phyloP scores from a whole-genome alignment of 2,329 filamentous ascomycete species.

The Fusarium redolens region DNA sequence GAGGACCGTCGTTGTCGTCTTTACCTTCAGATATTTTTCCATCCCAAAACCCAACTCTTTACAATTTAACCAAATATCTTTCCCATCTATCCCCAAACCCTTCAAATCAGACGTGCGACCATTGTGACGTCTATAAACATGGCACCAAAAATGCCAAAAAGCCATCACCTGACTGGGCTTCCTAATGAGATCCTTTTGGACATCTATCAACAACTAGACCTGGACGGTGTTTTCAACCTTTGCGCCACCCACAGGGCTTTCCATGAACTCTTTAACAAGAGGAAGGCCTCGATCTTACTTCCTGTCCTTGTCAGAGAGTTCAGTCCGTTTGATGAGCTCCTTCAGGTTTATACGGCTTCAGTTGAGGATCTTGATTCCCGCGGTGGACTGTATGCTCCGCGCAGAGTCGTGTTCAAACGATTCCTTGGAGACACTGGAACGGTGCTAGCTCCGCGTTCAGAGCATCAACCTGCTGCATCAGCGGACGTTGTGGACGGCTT shows the following conservation, averaged over 20 bases:
- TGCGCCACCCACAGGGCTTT: slow-evolving; percentile 54
- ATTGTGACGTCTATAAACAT: slow-evolving; percentile 21
- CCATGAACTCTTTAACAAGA: slow-evolving; percentile 53
- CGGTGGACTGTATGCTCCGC: slow-evolving; percentile 53
- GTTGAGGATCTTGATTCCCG: slow-evolving; percentile 49
- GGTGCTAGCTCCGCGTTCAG: slow-evolving; percentile 36
- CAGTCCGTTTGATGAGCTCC: slow-evolving; percentile 58
- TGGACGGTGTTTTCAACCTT: slow-evolving; percentile 55
- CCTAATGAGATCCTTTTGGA: slow-evolving; percentile 62
- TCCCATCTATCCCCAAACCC: neutral
- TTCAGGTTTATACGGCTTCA: slow-evolving; percentile 60
- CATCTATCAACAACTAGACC: slow-evolving; percentile 59
- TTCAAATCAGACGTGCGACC: neutral
- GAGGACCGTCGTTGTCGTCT: neutral
- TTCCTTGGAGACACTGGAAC: slow-evolving; percentile 49
- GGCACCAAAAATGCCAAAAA: slow-evolving; percentile 23
- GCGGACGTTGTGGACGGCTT: slow-evolving; percentile 28
- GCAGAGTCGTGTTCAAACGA: slow-evolving; percentile 54
- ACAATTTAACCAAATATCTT: slow-evolving; percentile 1
- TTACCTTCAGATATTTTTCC: slow-evolving; percentile 4
- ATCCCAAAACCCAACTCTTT: neutral
- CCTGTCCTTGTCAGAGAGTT: slow-evolving; percentile 56
- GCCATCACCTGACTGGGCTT: slow-evolving; percentile 45
- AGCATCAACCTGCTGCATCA: slow-evolving; percentile 7
- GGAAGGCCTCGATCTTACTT: slow-evolving; percentile 57